Evolutionary conservation across 768 basidiomycete genomes (phyloP), one percentile per base, ranked within the genome.

Genomic region (Boletus bicolor): DNA sequence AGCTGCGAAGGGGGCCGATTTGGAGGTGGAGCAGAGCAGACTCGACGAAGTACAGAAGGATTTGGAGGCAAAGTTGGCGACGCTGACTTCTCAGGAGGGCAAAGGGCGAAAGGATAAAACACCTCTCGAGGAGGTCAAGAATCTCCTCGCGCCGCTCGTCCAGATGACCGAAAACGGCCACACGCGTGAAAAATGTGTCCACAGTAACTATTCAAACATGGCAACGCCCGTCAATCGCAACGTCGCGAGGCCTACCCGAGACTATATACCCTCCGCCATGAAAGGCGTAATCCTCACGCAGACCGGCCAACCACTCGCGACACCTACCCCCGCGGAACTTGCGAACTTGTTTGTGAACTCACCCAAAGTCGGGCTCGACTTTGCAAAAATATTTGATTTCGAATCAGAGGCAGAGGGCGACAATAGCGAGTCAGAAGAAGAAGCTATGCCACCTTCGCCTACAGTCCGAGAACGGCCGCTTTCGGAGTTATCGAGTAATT

Each of bases 241-340:
- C 26, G 58, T 72, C 7, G 61, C 68, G 11, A 67, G 66, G 50
- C 60, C 49, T 1, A 5, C 15, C 26, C 58, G 67, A 30, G 75
- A 76, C 11, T 68, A 60, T 24, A 54, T 63, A n/a, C 65, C 61
- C 26, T 83, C 81, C 4, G 85, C 85, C 1, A 87, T 87, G 85
- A 86, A 86, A 66, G 85, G 91, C 3, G 87, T 93, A 38, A 78
- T 93, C 32, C 76, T 92, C 37, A 91, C 91, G 0, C 76, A 85
- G 8, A 91, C 91, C 0, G 91, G 91, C 8, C 84, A 91, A 65
- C 75, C 79, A 2, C 75, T 93, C 7, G 77, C 82, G 4, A 93
- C 91, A 12, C 91, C 91, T 1, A 76, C 80, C 2, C 87, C 86
- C 0, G 74, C 77, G 0, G 86, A 87, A 63, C 76, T 91, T 0